Evolutionary conservation across 495 filamentous ascomycete species (phyloP), one percentile per base, ranked within the genome.

Genomic region (Penicillium cinerascens): DNA sequence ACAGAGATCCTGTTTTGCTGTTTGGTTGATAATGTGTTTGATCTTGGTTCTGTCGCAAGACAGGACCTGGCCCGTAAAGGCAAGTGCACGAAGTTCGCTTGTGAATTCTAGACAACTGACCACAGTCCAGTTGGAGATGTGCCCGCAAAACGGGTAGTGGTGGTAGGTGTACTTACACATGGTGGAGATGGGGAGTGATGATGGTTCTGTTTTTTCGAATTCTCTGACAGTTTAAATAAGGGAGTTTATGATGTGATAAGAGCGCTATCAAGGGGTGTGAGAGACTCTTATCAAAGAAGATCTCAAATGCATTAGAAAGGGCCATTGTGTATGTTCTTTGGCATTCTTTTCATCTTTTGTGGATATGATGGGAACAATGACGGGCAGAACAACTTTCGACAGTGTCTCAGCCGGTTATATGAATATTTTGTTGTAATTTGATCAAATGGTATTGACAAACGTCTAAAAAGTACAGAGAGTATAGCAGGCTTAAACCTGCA

Each of bases 121-220:
- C 2, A 71, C 42, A 15, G 42, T 66, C 43, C 55, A 68, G 36
- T 52, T 55, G 44, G 58, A 52, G 38, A 71, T 66, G 29, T 71
- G 68, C 9, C 66, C 64, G 53, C 66, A 71, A 20, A 6, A 27
- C 18, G 54, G 43, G 29, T 63, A 66, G 45, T 68, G 64, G 36
- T 69, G 61, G 26, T 66, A 66, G 6, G 44, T 64, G 44, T 64
- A 52, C 0, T 51, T 23, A 40, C 67, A 70, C 67, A 72, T 72
- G 1, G 22, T 58, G 17, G 20, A 16, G 17, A 5, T 11, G 3
- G 40, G 44, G 6, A 44, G 6, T 42, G 29, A 20, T 33, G 29
- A 23, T 13, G 15, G 10, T 5, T 51, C 25, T 17, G 43, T n/a
- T n/a, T n/a, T n/a, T n/a, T n/a, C n/a, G n/a, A 17, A 17, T 16